Evolutionary conservation across 2,329 filamentous ascomycete genomes (phyloP).

Genomic region (Nemania diffusa): DNA sequence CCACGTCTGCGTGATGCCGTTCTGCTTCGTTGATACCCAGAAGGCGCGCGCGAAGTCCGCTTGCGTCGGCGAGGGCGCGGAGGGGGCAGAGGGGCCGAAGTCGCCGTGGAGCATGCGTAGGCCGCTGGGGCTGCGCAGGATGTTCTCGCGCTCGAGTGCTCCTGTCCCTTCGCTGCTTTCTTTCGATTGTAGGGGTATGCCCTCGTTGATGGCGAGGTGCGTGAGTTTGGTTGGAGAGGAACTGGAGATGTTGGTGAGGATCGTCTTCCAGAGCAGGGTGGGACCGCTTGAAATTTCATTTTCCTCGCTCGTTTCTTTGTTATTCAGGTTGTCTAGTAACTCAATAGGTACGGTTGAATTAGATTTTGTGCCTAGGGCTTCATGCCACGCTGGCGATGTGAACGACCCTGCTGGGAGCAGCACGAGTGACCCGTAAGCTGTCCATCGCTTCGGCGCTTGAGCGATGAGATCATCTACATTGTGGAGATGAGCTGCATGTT

Average conservation of each 20-base stretch:
- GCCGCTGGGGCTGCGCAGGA: conserved; percentile 77
- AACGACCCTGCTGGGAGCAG: conserved; percentile 70
- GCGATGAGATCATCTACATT: conserved; percentile 48
- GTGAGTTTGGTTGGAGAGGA: conserved; percentile 57
- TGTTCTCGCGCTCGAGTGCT: conserved; percentile 66
- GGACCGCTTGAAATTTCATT: conserved; percentile 40
- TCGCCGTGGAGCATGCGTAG: conserved; percentile 77
- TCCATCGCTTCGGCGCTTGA: conserved; percentile 66
- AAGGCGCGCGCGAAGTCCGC: conserved; percentile 73
- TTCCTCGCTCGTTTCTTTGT: conserved; percentile 17
- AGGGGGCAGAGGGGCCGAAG: conserved; percentile 68
- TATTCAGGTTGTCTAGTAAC: neutral
- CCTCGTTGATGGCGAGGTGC: conserved; percentile 69
- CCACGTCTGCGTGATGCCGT: conserved; percentile 85
- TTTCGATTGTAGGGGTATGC: conserved; percentile 61
- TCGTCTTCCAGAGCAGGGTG: conserved; percentile 57
- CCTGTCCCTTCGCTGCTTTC: conserved; percentile 30
- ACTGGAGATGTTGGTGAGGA: conserved; percentile 60
- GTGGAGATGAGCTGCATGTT: conserved; percentile 26
- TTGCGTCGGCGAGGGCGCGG: too few species aligned
- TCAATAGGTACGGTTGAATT: neutral
- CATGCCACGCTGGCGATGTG: conserved; percentile 54
- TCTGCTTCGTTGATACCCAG: conserved; percentile 83
- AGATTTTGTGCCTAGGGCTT: conserved; percentile 45
- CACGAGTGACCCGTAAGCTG: conserved; percentile 69